These are phyloP conservation scores for Xylaria sp. DNA, from an alignment of 2,329 filamentous ascomycete genomes.

Conservation along the genomic window DNA sequence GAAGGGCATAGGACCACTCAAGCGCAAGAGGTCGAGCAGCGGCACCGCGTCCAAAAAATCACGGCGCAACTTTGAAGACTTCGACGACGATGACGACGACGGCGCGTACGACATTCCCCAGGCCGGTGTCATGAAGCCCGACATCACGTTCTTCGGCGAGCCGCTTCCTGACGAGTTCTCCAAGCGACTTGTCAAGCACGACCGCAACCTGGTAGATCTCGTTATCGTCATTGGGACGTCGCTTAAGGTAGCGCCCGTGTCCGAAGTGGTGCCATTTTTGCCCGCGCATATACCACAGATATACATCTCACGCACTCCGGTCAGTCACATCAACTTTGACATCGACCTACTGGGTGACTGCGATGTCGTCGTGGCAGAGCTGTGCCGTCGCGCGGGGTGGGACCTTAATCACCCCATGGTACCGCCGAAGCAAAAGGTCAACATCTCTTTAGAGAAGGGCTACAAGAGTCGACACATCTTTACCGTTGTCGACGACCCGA, in stretches of 20 bases:
- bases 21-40: constrained; percentile 66
- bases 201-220: constrained; percentile 83
- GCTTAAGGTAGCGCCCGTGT: constrained; percentile 94
- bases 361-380: constrained; percentile 87
- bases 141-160: constrained; percentile 98
- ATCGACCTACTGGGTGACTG: constrained; percentile 96
- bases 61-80: constrained; percentile 53
- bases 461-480: constrained; percentile 59
- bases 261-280: constrained; percentile 85
- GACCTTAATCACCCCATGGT: constrained; percentile 84
- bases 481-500: constrained; percentile 29
- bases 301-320: constrained; percentile 86
- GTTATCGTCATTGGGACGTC: constrained; percentile 97
- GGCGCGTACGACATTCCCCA: constrained; percentile 72
- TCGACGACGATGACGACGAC: constrained; percentile 61
- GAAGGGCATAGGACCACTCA: constrained; percentile 57
- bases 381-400: constrained; percentile 87
- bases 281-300: constrained; percentile 87
- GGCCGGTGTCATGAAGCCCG: constrained; percentile 90
- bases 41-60: constrained; percentile 46
- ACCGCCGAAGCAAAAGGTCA: constrained; percentile 70
- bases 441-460: constrained; percentile 63
- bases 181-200: constrained; percentile 80
- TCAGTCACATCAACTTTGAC: constrained; percentile 92
- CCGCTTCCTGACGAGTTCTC: constrained; percentile 86